These are phyloP conservation scores for Mucor indicus DNA, from an alignment of 371 early-diverging fungal genomes.

Conservation along the genomic window DNA sequence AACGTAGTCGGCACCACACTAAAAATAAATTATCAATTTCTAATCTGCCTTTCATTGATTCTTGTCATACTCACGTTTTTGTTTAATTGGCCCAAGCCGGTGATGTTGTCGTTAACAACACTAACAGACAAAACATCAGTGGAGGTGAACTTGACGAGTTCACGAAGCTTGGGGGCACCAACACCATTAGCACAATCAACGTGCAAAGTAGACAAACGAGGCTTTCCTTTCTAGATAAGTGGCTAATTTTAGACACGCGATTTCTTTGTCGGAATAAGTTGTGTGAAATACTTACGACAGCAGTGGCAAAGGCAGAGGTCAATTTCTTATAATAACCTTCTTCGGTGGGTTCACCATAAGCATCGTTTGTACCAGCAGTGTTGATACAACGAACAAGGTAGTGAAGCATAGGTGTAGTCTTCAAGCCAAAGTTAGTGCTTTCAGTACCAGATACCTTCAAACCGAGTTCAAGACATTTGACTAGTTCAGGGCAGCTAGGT, in stretches of 20 bases:
- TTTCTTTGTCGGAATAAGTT: conserved; percentile 14
- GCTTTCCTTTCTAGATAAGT: conserved; percentile 61
- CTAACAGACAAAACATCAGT: conserved; percentile 60
- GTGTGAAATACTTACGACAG: conserved; percentile 61
- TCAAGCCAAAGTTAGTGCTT: conserved; percentile 81
- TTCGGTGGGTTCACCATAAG: conserved; percentile 91
- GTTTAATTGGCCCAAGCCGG: conserved; percentile 75
- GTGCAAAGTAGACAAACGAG: conserved; percentile 63
- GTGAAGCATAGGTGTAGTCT: conserved; percentile 98
- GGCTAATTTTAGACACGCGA: not conserved
- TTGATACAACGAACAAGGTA: conserved; percentile 91
- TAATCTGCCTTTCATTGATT: not conserved
- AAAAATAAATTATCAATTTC: not conserved
- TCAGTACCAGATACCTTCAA: conserved; percentile 70
- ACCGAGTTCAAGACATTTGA: conserved; percentile 78
- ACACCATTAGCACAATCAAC: conserved; percentile 98
- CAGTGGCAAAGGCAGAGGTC: conserved; percentile 74
- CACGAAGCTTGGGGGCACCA: conserved; percentile 89
- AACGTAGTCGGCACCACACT: conserved; percentile 98
- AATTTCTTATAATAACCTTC: conserved; percentile 93
- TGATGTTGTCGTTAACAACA: conserved; percentile 73
- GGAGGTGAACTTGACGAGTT: conserved; percentile 68
- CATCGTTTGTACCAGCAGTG: conserved; percentile 69
- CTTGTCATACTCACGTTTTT: conserved; percentile 56
- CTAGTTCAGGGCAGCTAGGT: conserved; percentile 86